phyloP scores from a whole-genome alignment of 2,329 filamentous ascomycete species.

The Penicillium sp. region DNA sequence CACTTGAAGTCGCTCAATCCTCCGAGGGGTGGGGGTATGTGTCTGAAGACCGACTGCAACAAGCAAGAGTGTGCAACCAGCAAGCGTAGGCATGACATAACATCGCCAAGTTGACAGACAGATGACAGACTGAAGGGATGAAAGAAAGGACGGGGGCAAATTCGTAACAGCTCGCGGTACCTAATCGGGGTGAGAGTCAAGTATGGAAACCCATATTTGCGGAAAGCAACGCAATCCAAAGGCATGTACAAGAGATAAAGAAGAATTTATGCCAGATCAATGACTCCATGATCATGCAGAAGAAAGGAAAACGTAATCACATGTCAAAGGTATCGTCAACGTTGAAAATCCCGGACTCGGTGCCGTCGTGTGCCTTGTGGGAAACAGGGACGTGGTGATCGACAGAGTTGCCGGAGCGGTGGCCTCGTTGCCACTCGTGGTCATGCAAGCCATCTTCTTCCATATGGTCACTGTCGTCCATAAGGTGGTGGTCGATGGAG shows the following conservation, averaged over 20 bases:
- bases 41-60: background rate
- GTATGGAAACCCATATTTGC: conserved; percentile 21
- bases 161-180: background rate
- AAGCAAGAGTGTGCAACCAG: background rate
- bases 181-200: background rate
- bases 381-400: conserved; percentile 49
- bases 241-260: conserved; percentile 34
- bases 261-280: conserved; percentile 34
- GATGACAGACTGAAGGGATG: conserved; percentile 2
- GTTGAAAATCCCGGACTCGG: conserved; percentile 45
- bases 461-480: conserved; percentile 41
- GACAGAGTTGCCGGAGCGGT: conserved; percentile 31
- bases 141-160: background rate
- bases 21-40: conserved; percentile 5
- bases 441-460: conserved; percentile 47
- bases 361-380: conserved; percentile 40
- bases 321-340: conserved; percentile 49
- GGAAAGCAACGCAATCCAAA: conserved; percentile 22
- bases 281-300: conserved; percentile 42
- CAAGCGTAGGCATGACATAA: background rate
- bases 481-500: conserved; percentile 69
- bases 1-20: background rate
- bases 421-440: conserved; percentile 35
- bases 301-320: conserved; percentile 38
- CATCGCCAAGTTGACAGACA: background rate